A percentile compares a stretch with the other conserved stretches of the same genome.
Conservation (phyloP, 139 green algal genomes). For the Bryopsis sp. region DNA sequence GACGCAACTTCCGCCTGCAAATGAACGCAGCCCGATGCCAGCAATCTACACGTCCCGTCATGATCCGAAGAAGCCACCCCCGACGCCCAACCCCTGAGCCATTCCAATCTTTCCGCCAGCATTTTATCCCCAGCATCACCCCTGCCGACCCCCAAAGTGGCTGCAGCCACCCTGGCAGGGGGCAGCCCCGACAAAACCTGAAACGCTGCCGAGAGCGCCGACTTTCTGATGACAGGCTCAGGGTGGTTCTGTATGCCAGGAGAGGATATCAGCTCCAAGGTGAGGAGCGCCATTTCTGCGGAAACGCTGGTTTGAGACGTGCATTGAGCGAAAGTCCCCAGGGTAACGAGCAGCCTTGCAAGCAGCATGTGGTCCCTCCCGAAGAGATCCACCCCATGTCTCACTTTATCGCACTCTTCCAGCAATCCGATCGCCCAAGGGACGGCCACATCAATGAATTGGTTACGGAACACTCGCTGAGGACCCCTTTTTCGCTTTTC, state of each 20-base stretch:
- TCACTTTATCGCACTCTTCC: neutral
- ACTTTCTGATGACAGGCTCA: neutral
- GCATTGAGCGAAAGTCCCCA: conserved; percentile 10
- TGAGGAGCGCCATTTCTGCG: neutral
- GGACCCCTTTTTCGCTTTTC: neutral
- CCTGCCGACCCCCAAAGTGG: neutral
- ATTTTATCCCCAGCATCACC: neutral
- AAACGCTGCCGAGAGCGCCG: neutral
- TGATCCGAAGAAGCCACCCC: neutral
- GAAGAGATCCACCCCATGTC: neutral
- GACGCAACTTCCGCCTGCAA: neutral
- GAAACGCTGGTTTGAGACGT: neutral
- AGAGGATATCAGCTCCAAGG: neutral
- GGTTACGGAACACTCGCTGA: neutral
- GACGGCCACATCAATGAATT: conserved; percentile 2
- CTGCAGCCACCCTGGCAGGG: neutral
- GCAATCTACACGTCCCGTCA: neutral
- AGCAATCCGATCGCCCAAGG: neutral
- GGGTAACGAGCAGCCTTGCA: neutral
- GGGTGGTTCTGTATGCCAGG: neutral
- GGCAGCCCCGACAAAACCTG: neutral
- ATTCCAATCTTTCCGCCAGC: neutral
- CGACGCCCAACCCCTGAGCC: neutral
- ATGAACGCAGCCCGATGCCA: neutral
- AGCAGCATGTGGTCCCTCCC: neutral